Evolutionary conservation across 805 yeast genomes (phyloP), one percentile per base, ranked within the genome.

Genomic region (Debaryomyces maramus): DNA sequence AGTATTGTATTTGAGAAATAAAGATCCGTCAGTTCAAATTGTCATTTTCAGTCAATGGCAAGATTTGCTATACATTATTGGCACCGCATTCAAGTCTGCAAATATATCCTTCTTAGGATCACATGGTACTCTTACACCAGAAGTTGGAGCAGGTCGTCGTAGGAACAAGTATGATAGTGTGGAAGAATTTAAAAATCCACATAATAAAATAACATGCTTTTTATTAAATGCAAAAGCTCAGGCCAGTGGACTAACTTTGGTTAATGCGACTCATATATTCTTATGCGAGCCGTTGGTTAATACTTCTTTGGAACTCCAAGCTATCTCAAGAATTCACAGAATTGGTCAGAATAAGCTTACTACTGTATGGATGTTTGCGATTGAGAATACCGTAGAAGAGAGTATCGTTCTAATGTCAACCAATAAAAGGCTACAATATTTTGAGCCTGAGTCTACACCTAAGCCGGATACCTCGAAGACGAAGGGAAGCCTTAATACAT

Each of bases 251-350:
- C 67, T 93, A 46, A 93, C 96, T 6, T 69, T 93, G 40, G 81
- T 89, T 6, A 91, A 91, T 66, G 98, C 99, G 0, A 85, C 86
- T 2, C 97, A 93, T 58, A 91, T 93, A 0, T 84, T 90, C 45
- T 60, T 93, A 4, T 86, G 97, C 59, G 99, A 93, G 63, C 98
- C 99, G 1, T 70, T 93, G 41, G 83, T 93, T 11, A 89, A 89
- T 53, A 80, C 90, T 1, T 84, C 96, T 2, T 70, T 89, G 34
- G 98, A 93, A 51, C 58, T 88, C 11, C 99, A 91, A 58, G 97
- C 98, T 0, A 85, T 90, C 39, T 87, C 95, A 36, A 75, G 99
- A 46, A 81, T 93, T 31, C 96, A 91, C 56, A 69, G 99, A 46
- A 90, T 91, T 55, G 99, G 99, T 0, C 99, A 93, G 60, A 75